Conservation (phyloP, 1,139 yeast genomes). For the Lodderomyces margitis region DNA sequence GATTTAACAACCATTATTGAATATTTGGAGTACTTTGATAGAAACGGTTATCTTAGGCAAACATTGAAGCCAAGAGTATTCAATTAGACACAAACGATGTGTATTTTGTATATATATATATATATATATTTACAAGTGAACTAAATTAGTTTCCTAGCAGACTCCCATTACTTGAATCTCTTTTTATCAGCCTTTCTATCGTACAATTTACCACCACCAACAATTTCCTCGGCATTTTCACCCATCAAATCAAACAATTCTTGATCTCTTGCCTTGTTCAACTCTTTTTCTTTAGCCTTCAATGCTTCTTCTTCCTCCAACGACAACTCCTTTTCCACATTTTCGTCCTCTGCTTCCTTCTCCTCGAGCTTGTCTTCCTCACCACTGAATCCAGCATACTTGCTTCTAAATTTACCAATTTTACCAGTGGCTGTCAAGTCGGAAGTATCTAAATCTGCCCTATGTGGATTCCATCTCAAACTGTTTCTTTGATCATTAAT, state of each 20-base stretch:
- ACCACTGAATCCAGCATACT: constrained; percentile 55
- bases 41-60: constrained; percentile 10
- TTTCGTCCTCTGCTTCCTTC: constrained; percentile 15
- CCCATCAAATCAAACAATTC: constrained; percentile 59
- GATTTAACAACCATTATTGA: constrained; percentile 22
- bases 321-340: constrained; percentile 5
- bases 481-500: constrained; percentile 86
- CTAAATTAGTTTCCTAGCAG: neutral
- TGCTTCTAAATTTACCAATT: constrained; percentile 79
- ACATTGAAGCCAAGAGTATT: constrained; percentile 10
- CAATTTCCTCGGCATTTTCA: constrained; percentile 60
- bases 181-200: constrained; percentile 46
- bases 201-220: constrained; percentile 58
- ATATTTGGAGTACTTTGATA: constrained; percentile 9
- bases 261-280: constrained; percentile 36
- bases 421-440: constrained; percentile 86
- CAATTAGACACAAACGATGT: neutral
- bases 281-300: constrained; percentile 16
- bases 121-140: neutral
- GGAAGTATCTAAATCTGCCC: constrained; percentile 68
- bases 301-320: constrained; percentile 18
- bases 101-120: neutral
- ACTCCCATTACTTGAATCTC: constrained; percentile 20
- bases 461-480: constrained; percentile 83
- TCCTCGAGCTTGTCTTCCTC: constrained; percentile 16